Conservation (phyloP, 805 yeast species). For the Ogataea thermomethanolica region DNA sequence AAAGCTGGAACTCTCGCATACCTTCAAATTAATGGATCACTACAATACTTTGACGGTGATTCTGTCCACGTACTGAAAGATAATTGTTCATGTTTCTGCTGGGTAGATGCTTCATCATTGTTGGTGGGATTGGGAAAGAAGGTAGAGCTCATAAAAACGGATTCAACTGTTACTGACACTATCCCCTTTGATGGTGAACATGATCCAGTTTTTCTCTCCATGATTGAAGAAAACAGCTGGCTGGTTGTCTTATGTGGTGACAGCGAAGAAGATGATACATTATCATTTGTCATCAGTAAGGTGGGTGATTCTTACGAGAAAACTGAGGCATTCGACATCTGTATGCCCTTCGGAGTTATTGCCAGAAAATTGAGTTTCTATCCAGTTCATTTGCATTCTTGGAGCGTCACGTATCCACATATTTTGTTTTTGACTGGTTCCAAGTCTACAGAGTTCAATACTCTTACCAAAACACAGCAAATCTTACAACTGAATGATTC, state of each 20-base stretch:
- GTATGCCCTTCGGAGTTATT: constrained; percentile 47
- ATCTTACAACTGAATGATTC: constrained; percentile 61
- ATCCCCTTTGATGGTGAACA: constrained; percentile 10
- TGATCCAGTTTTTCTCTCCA: constrained; percentile 8
- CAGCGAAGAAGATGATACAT: constrained; percentile 14
- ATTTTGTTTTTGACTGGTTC: constrained; percentile 54
- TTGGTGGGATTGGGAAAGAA: constrained; percentile 2
- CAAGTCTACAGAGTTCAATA: constrained; percentile 58
- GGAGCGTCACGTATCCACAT: constrained; percentile 36
- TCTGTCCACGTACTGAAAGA: neutral
- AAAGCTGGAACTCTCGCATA: constrained; percentile 6
- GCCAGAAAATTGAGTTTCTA: constrained; percentile 48
- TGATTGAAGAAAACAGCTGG: constrained; percentile 9
- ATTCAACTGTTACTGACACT: neutral
- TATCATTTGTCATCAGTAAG: constrained; percentile 12
- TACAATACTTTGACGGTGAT: constrained; percentile 6
- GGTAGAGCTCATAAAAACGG: constrained; percentile 10
- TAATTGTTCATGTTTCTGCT: constrained; percentile 11
- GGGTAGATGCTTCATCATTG: constrained; percentile 4
- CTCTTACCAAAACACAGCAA: constrained; percentile 37
- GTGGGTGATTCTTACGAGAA: constrained; percentile 10
- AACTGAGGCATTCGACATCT: constrained; percentile 30
- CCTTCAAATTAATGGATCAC: constrained; percentile 11
- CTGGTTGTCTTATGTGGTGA: constrained; percentile 16
- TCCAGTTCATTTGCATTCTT: constrained; percentile 35